phyloP scores from a whole-genome alignment of 495 filamentous ascomycete genomes.

The Daldinia caldariorum region DNA sequence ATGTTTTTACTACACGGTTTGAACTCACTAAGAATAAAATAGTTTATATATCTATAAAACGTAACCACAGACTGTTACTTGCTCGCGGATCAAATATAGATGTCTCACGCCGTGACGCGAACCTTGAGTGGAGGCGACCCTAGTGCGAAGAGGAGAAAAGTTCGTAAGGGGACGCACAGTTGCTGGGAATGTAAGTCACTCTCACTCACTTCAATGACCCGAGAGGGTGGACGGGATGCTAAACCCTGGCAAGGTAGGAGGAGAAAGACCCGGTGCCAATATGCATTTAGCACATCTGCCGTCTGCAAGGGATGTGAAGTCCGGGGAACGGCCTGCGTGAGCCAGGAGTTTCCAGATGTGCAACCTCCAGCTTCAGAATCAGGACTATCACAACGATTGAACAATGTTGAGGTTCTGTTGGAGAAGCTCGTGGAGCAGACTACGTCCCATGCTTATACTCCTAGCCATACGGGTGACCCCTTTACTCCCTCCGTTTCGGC shows the following conservation, averaged over 20 bases:
- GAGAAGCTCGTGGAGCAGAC: conserved; percentile 57
- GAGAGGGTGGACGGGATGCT: conserved; percentile 13
- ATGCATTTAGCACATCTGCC: conserved; percentile 48
- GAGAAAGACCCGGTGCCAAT: conserved; percentile 60
- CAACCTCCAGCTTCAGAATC: conserved; percentile 48
- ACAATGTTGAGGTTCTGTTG: conserved; percentile 57
- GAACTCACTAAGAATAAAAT: background rate
- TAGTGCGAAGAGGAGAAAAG: conserved; percentile 54
- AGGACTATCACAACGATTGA: conserved; percentile 57
- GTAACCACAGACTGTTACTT: background rate
- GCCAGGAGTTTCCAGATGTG: conserved; percentile 61
- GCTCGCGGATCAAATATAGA: background rate
- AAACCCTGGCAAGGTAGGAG: conserved; percentile 51
- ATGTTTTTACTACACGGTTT: background rate
- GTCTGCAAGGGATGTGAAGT: conserved; percentile 59
- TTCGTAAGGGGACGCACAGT: conserved; percentile 65
- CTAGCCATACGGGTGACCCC: conserved; percentile 24
- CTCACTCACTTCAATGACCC: background rate
- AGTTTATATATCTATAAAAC: background rate
- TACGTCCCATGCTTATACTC: conserved; percentile 48
- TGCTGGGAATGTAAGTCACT: conserved; percentile 64
- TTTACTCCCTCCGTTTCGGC: conserved; percentile 48
- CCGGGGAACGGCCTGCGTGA: conserved; percentile 58
- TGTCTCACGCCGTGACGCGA: conserved; percentile 30
- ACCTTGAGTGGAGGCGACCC: conserved; percentile 11